Evolutionary conservation across 2,329 filamentous ascomycete genomes (phyloP).

Genomic region (Aspergillus aculeatus): DNA sequence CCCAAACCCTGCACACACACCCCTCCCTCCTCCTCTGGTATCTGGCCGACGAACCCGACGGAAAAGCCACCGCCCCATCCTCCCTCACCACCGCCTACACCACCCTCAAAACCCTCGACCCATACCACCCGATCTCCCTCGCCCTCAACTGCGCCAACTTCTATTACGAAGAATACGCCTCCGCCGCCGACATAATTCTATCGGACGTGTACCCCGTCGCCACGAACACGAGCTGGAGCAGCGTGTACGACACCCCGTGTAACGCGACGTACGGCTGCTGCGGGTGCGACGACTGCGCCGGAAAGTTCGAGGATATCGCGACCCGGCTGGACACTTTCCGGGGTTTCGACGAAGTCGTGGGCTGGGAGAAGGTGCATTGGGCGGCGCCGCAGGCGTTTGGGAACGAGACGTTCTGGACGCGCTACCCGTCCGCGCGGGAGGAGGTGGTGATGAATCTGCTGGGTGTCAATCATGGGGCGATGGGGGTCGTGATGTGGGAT

Average conservation of each 20-base stretch:
- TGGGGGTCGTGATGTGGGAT: slow-evolving; percentile 5
- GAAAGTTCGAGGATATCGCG: background rate
- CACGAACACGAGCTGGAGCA: background rate
- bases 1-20: background rate
- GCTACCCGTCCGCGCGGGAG: background rate
- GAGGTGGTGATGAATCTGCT: slow-evolving; percentile 1
- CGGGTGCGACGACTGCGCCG: background rate
- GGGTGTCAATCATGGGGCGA: background rate
- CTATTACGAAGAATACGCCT: background rate
- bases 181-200: background rate
- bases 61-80: background rate
- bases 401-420: slow-evolving; percentile 4
- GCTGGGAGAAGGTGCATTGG: slow-evolving; percentile 5
- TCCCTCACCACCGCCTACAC: background rate
- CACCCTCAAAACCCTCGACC: background rate
- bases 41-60: slow-evolving; percentile 1
- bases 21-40: slow-evolving; percentile 1
- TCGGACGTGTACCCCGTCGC: background rate
- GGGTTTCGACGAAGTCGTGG: background rate
- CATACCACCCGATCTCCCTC: background rate
- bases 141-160: slow-evolving; percentile 4
- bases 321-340: background rate
- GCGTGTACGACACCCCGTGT: background rate
- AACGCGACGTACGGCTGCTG: slow-evolving; percentile 2
- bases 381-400: slow-evolving; percentile 4